phyloP scores from a whole-genome alignment of 169 alveolate species.

The Cryptosporidium parvum region DNA sequence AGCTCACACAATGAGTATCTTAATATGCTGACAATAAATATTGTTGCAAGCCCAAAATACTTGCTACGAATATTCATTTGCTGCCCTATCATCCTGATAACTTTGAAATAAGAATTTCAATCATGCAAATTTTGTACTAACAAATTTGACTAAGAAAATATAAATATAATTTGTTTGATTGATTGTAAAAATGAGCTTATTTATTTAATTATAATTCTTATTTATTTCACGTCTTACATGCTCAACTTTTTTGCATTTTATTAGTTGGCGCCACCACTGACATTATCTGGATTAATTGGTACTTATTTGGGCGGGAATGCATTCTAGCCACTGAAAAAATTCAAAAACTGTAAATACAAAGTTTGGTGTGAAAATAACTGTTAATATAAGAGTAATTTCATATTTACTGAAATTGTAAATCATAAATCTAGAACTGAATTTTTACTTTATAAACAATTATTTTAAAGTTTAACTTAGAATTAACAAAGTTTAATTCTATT shows the following conservation, averaged over 20 bases:
- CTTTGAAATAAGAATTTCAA: neutral
- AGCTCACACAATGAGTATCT: conserved; percentile 18
- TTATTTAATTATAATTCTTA: neutral
- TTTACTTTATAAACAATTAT: neutral
- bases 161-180: no score
- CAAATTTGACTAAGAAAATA: neutral
- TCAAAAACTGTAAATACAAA: neutral
- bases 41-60: neutral
- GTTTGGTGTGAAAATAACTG: neutral
- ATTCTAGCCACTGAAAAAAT: neutral
- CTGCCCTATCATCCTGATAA: neutral
- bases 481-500: neutral
- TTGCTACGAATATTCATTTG: neutral
- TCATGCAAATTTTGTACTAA: neutral
- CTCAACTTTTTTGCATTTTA: conserved; percentile 1
- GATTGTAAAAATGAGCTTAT: neutral
- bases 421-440: no score
- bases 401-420: no score
- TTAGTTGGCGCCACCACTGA: neutral
- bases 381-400: neutral
- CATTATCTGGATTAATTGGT: conserved; percentile 17
- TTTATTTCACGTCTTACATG: conserved; percentile 32
- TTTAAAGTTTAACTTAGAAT: neutral
- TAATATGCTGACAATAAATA: conserved; percentile 1
- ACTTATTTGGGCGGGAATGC: conserved; percentile 16